These are phyloP conservation scores for Kwoniella europaea DNA, from an alignment of 768 basidiomycete genomes.

Conservation along the genomic window DNA sequence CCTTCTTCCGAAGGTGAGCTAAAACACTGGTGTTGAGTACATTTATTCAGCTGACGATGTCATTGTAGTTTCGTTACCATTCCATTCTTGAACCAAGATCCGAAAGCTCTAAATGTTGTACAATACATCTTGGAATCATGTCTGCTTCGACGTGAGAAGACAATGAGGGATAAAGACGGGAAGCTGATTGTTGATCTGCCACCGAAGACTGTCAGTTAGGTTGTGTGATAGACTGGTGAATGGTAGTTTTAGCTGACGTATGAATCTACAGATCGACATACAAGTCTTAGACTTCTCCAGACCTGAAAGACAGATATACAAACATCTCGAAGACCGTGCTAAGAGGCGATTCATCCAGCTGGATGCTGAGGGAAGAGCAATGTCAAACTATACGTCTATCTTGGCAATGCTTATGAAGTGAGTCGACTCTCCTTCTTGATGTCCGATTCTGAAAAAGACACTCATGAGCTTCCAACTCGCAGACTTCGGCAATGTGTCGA, in stretches of 20 bases:
- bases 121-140: constrained; percentile 91
- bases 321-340: constrained; percentile 78
- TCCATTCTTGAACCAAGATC: constrained; percentile 87
- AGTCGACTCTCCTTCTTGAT: constrained; percentile 33
- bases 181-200: constrained; percentile 87
- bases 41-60: not conserved
- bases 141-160: constrained; percentile 87
- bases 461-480: not conserved
- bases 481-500: constrained; percentile 90
- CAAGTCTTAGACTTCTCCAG: constrained; percentile 80
- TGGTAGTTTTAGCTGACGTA: too few species aligned
- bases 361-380: constrained; percentile 82
- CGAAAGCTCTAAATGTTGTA: constrained; percentile 91
- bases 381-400: constrained; percentile 64
- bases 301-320: constrained; percentile 83
- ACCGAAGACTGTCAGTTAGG: constrained; percentile 69
- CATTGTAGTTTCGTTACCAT: constrained; percentile 77
- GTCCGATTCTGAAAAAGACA: too few species aligned
- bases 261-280: constrained; percentile 64
- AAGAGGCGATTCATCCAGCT: constrained; percentile 80
- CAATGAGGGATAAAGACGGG: constrained; percentile 84
- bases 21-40: not conserved
- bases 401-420: constrained; percentile 94
- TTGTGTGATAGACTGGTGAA: too few species aligned
- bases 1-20: constrained; percentile 79